phyloP scores from a whole-genome alignment of 2,329 filamentous ascomycete genomes.

The Aspergillus tanneri region DNA sequence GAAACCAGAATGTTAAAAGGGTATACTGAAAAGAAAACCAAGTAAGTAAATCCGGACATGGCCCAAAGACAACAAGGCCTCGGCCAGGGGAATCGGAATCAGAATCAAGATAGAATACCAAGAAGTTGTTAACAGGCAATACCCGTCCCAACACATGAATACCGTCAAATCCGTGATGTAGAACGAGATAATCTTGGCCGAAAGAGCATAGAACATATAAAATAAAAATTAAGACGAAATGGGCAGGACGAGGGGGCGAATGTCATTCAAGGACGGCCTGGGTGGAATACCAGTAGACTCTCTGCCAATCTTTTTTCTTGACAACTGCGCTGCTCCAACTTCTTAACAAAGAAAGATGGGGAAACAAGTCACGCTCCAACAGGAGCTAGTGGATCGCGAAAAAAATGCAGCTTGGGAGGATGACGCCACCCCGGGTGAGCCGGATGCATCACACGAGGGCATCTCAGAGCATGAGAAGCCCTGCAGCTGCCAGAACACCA shows the following conservation, averaged over 20 bases:
- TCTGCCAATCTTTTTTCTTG: too few relatives aligned
- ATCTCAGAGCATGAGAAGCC: constrained; percentile 34
- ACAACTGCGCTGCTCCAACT: too few relatives aligned
- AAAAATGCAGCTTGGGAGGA: too few relatives aligned
- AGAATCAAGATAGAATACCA: background rate
- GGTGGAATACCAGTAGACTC: too few relatives aligned
- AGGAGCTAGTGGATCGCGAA: too few relatives aligned
- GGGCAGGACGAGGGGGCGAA: background rate
- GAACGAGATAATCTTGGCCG: background rate
- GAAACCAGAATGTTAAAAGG: background rate
- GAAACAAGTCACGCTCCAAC: too few relatives aligned
- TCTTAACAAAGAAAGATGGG: too few relatives aligned
- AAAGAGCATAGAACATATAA: background rate
- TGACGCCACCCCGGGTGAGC: too few relatives aligned
- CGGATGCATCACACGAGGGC: too few relatives aligned
- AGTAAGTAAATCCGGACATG: constrained; percentile 2
- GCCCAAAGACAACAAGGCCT: background rate
- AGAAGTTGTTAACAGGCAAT: background rate
- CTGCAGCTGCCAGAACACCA: constrained; percentile 33
- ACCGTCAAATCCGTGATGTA: constrained; percentile 6
- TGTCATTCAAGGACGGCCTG: constrained; percentile 36
- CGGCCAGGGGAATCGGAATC: background rate
- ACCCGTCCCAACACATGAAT: constrained; percentile 2
- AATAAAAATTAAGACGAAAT: background rate
- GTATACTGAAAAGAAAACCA: constrained; percentile 1